Evolutionary conservation across 2,329 filamentous ascomycete species (phyloP).

Genomic region (Ophiostoma pallidulum): DNA sequence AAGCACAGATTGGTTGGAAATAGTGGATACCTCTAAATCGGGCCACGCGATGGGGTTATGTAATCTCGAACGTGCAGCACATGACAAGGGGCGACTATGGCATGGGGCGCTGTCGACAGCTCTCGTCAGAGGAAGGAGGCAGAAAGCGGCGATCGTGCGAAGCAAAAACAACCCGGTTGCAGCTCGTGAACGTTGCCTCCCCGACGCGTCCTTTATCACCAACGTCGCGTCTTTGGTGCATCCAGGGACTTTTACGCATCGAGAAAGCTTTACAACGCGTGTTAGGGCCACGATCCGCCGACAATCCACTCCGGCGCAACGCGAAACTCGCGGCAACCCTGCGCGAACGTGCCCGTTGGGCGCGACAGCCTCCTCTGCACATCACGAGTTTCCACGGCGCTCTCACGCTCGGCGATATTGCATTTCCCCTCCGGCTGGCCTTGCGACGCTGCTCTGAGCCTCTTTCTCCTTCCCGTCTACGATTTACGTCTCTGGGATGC

Average conservation of each 20-base stretch:
- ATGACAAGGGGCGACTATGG: background rate
- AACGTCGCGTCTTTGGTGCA: constrained; percentile 10
- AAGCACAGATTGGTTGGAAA: no score
- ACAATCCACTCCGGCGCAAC: constrained; percentile 15
- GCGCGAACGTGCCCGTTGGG: no score
- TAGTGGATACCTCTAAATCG: background rate
- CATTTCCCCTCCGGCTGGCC: no score
- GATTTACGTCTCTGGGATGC: constrained; percentile 7
- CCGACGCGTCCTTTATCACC: constrained; percentile 16
- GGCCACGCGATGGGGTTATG: background rate
- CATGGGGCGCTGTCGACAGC: background rate
- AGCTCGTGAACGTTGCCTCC: background rate
- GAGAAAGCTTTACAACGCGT: constrained; percentile 4
- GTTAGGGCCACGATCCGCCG: background rate
- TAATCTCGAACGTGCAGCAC: background rate
- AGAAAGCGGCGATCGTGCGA: constrained; percentile 5
- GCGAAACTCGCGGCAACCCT: background rate
- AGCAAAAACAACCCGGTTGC: constrained; percentile 5
- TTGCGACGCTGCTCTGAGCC: no score
- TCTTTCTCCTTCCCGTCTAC: background rate
- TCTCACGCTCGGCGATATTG: no score
- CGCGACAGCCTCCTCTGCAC: background rate
- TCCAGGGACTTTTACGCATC: background rate
- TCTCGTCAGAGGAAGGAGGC: constrained; percentile 5
- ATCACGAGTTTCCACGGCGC: background rate